These are phyloP conservation scores for Brasilioporus rufonigricans DNA, from an alignment of 768 basidiomycete genomes.

Conservation along the genomic window DNA sequence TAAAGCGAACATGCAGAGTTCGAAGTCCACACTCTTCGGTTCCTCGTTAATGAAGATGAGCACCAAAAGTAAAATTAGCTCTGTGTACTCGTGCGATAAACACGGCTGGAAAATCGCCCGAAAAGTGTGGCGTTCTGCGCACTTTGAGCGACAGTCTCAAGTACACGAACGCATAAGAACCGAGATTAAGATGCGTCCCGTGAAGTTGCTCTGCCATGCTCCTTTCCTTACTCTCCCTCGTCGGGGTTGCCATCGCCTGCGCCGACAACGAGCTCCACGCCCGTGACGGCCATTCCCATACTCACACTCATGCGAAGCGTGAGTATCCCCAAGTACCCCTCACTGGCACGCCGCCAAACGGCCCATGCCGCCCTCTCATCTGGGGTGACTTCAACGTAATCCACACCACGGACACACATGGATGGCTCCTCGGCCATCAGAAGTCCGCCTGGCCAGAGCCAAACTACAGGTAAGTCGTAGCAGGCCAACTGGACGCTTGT, in stretches of 20 bases:
- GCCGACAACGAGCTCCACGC: constrained; percentile 12
- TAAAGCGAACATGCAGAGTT: too few species aligned
- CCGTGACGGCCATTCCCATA: constrained; percentile 30
- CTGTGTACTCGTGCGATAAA: too few species aligned
- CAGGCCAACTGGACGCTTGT: neutral
- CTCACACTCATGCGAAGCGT: constrained; percentile 34
- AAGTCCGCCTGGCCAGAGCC: constrained; percentile 71
- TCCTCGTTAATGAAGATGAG: too few species aligned
- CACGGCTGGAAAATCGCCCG: too few species aligned
- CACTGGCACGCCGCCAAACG: constrained; percentile 63
- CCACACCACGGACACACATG: constrained; percentile 82
- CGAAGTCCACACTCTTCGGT: too few species aligned
- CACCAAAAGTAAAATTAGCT: too few species aligned
- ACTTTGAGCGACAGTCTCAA: neutral
- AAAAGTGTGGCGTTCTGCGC: too few species aligned
- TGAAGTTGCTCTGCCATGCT: constrained; percentile 7
- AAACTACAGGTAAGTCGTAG: constrained; percentile 55
- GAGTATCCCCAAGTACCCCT: constrained; percentile 42
- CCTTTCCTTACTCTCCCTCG: constrained; percentile 15
- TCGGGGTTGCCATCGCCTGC: constrained; percentile 24
- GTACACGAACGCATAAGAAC: neutral
- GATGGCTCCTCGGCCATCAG: constrained; percentile 84
- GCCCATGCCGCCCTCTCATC: constrained; percentile 60
- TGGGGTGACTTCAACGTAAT: constrained; percentile 93
- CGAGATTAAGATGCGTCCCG: neutral